These are phyloP conservation scores for Danielia oregonensis DNA, from an alignment of 805 yeast species.

Conservation along the genomic window DNA sequence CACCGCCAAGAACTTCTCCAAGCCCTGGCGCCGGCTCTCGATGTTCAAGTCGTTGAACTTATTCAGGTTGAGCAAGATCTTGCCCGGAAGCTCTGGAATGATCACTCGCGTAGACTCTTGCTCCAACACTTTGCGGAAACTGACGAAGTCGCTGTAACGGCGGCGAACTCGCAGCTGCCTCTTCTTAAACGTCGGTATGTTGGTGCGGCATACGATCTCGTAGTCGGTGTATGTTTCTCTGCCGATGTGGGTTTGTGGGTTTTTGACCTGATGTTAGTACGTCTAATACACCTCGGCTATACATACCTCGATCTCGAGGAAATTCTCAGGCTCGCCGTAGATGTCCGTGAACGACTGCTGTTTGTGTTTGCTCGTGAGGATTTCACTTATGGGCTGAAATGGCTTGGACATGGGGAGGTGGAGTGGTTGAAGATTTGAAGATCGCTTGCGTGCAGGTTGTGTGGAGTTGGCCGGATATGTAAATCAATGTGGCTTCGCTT, in stretches of 20 bases:
- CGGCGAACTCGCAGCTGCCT: slow-evolving; percentile 69
- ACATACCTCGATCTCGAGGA: slow-evolving; percentile 82
- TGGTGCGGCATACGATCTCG: slow-evolving; percentile 84
- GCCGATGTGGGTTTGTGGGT: slow-evolving; percentile 72
- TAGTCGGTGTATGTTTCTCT: slow-evolving; percentile 83
- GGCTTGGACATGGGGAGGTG: slow-evolving; percentile 29
- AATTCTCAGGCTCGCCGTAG: slow-evolving; percentile 93
- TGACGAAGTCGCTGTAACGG: slow-evolving; percentile 86
- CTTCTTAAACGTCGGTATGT: slow-evolving; percentile 80
- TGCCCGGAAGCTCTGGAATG: slow-evolving; percentile 90
- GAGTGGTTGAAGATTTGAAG: not conserved
- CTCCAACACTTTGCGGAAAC: slow-evolving; percentile 68
- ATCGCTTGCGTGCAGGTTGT: not conserved
- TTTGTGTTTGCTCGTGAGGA: slow-evolving; percentile 36
- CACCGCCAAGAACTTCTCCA: slow-evolving; percentile 69
- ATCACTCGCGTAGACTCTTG: slow-evolving; percentile 75
- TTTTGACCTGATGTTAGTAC: slow-evolving; percentile 43
- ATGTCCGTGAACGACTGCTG: slow-evolving; percentile 71
- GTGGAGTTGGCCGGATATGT: not conserved
- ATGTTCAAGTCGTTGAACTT: slow-evolving; percentile 80
- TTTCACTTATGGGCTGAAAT: slow-evolving; percentile 42
- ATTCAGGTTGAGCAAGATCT: slow-evolving; percentile 59
- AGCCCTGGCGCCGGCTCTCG: slow-evolving; percentile 76
- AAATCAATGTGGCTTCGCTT: not conserved
- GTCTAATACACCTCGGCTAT: not conserved